Conservation (phyloP, 169 alveolate genomes). For the Miamiensis avidus region DNA sequence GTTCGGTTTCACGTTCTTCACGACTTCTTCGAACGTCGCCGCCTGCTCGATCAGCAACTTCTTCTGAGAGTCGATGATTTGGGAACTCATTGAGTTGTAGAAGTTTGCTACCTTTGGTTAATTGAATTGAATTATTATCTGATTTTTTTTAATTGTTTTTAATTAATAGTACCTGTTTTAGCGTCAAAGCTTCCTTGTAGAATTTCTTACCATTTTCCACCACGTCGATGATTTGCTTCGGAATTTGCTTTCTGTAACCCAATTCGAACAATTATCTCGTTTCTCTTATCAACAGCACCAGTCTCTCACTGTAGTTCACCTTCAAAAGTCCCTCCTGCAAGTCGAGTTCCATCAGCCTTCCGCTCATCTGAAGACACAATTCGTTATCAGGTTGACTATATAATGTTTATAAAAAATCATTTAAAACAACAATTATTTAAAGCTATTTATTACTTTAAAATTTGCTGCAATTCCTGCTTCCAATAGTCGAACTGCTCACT, state of each 20-base stretch:
- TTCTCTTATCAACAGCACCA: conserved; percentile 87
- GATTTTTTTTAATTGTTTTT: background rate
- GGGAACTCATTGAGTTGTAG: conserved; percentile 85
- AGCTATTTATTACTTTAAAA: conserved; percentile 41
- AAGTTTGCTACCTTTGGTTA: conserved; percentile 75
- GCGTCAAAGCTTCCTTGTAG: conserved; percentile 87
- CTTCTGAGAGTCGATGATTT: conserved; percentile 87
- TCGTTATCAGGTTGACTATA: conserved; percentile 49
- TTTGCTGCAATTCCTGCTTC: conserved; percentile 57
- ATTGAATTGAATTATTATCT: background rate
- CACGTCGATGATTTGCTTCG: conserved; percentile 56
- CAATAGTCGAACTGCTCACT: conserved; percentile 66
- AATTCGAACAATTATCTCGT: conserved; percentile 77
- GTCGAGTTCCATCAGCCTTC: conserved; percentile 87
- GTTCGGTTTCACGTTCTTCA: conserved; percentile 59
- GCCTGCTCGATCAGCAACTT: conserved; percentile 88
- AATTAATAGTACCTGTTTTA: conserved; percentile 70
- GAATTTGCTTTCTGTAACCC: conserved; percentile 70
- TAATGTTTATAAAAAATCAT: background rate
- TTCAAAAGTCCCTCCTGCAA: conserved; percentile 78
- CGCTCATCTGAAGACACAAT: conserved; percentile 56
- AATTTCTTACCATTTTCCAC: conserved; percentile 84
- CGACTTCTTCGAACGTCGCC: conserved; percentile 82
- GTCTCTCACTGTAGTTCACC: conserved; percentile 88
- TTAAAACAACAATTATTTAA: background rate